phyloP scores from a whole-genome alignment of 2,329 filamentous ascomycete genomes.

The Mariannaea elegans region DNA sequence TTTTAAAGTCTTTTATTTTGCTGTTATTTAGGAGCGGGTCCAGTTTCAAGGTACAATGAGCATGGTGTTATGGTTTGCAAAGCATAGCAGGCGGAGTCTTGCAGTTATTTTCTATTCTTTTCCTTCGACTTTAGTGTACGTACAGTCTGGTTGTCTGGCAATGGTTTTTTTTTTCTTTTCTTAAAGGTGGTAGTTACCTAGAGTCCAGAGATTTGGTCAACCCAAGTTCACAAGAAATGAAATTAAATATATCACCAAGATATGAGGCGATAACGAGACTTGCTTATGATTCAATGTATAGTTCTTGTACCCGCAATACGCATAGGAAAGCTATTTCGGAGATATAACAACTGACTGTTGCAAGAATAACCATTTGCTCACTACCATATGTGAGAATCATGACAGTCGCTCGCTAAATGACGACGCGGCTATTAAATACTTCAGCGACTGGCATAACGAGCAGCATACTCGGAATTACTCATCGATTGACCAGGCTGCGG shows the following conservation, averaged over 20 bases:
- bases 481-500: background rate
- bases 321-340: no score
- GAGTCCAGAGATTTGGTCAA: conserved; percentile 22
- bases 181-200: conserved; percentile 24
- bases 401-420: no score
- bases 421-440: no score
- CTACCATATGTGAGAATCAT: no score
- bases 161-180: conserved; percentile 9
- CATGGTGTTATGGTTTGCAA: conserved; percentile 35
- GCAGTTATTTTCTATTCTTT: conserved; percentile 16
- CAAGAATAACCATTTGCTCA: no score
- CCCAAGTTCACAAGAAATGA: conserved; percentile 17
- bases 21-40: conserved; percentile 15
- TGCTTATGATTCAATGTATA: no score
- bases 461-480: no score
- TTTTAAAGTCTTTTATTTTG: conserved; percentile 11
- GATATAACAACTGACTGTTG: no score
- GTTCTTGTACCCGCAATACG: no score
- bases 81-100: conserved; percentile 35
- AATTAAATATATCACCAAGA: conserved; percentile 14
- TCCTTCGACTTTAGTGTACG: conserved; percentile 22
- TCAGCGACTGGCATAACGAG: no score
- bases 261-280: background rate
- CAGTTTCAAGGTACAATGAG: conserved; percentile 17
- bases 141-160: conserved; percentile 23